Percentiles rank a stretch among this genome's conserved stretches.
These are phyloP conservation scores for Candida gigantensis DNA, from an alignment of 1,139 yeast genomes.

Conservation along the genomic window DNA sequence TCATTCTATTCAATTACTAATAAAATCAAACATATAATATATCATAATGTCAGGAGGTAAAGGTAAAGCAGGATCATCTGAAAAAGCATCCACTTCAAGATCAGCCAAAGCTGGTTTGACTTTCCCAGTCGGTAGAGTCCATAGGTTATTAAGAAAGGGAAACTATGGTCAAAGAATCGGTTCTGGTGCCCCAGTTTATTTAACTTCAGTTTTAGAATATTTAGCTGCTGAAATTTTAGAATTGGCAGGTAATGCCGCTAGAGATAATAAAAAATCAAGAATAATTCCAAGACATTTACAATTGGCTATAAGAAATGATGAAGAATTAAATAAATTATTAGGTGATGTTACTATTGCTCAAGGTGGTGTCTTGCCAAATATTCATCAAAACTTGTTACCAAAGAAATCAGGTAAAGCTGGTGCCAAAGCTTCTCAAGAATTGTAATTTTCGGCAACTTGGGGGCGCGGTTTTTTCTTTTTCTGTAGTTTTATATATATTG, in stretches of 20 bases:
- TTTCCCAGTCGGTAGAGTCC: slow-evolving; percentile 99
- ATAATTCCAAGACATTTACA: slow-evolving; percentile 98
- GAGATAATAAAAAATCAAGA: slow-evolving; percentile 98
- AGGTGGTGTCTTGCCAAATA: slow-evolving; percentile 98
- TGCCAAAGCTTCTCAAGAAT: slow-evolving; percentile 79
- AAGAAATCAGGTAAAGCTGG: slow-evolving; percentile 79
- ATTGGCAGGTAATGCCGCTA: slow-evolving; percentile 98
- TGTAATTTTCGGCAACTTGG: slow-evolving; percentile 20
- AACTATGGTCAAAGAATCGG: slow-evolving; percentile 99
- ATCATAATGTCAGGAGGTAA: slow-evolving; percentile 91
- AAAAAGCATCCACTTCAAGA: slow-evolving; percentile 95
- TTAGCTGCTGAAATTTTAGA: slow-evolving; percentile 96
- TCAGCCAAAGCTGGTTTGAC: slow-evolving; percentile 98
- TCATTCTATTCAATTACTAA: neutral
- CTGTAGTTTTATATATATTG: slow-evolving; percentile 1
- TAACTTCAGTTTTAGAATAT: slow-evolving; percentile 95
- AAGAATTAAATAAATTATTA: slow-evolving; percentile 84
- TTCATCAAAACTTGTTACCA: slow-evolving; percentile 93
- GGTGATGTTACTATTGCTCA: slow-evolving; percentile 74
- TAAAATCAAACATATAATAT: neutral
- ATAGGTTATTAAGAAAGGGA: slow-evolving; percentile 95
- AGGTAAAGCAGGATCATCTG: slow-evolving; percentile 94
- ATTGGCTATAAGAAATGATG: slow-evolving; percentile 97
- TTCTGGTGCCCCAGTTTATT: slow-evolving; percentile 96
- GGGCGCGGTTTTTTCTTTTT: neutral